phyloP scores from a whole-genome alignment of 768 basidiomycete genomes.

The Nidularia pulvinata region DNA sequence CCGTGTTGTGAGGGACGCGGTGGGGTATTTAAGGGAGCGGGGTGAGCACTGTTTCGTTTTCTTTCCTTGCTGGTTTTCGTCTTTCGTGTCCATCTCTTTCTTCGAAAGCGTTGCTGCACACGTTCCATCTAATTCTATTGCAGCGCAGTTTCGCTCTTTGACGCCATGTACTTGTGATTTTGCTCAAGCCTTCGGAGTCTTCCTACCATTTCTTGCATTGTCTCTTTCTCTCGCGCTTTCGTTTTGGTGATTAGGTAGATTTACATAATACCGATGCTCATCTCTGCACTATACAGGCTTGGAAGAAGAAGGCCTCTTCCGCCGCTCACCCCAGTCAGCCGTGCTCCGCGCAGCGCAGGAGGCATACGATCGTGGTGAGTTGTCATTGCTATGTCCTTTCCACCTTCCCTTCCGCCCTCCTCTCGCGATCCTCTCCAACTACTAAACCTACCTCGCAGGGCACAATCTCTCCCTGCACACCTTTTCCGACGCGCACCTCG shows the following conservation, averaged over 20 bases:
- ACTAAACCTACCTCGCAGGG: conserved; percentile 32
- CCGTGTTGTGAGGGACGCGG: conserved; percentile 74
- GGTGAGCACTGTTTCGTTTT: conserved; percentile 24
- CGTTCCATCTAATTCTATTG: no score
- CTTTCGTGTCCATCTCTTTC: no score
- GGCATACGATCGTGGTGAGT: conserved; percentile 79
- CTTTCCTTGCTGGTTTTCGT: neutral
- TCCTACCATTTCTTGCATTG: no score
- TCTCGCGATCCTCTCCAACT: no score
- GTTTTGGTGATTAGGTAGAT: no score
- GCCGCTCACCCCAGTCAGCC: conserved; percentile 75
- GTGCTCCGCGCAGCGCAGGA: conserved; percentile 75
- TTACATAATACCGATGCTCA: no score
- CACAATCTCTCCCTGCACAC: conserved; percentile 78
- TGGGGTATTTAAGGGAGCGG: conserved; percentile 66
- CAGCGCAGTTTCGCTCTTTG: no score
- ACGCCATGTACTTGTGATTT: no score
- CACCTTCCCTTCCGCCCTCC: no score
- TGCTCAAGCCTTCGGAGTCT: neutral
- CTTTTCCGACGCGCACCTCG: conserved; percentile 77
- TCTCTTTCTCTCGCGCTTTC: no score
- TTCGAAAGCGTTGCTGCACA: no score
- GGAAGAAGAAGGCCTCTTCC: conserved; percentile 78
- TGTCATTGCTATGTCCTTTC: no score
- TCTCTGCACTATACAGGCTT: conserved; percentile 35